These are phyloP conservation scores for Rhodotorula sp. DNA, from an alignment of 1,284 basidiomycete genomes.

Conservation along the genomic window DNA sequence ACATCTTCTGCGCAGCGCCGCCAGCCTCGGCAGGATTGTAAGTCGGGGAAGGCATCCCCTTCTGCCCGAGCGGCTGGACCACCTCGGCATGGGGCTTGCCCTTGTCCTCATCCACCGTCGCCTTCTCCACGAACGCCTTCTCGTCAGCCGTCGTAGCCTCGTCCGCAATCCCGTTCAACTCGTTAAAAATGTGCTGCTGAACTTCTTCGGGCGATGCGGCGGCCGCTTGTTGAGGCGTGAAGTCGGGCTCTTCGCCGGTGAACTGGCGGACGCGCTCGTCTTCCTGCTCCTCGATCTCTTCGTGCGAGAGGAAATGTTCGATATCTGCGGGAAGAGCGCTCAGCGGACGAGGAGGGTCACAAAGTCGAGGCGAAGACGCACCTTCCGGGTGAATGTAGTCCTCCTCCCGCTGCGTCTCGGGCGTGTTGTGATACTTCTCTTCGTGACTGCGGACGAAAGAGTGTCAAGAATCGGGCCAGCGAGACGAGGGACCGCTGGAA, in stretches of 20 bases:
- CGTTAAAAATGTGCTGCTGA: constrained; percentile 34
- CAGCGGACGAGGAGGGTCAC: constrained; percentile 41
- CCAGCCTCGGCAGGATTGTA: constrained; percentile 13
- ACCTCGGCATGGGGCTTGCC: constrained; percentile 38
- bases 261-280: constrained; percentile 55
- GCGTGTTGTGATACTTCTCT: constrained; percentile 89
- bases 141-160: constrained; percentile 25
- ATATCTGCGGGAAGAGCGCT: constrained; percentile 46
- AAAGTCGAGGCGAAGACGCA: constrained; percentile 46
- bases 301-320: constrained; percentile 85
- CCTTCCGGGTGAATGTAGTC: constrained; percentile 92
- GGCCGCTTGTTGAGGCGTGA: constrained; percentile 6
- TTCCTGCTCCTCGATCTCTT: constrained; percentile 80
- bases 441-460: constrained; percentile 85
- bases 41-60: constrained; percentile 43
- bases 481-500: background rate
- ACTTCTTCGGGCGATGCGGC: constrained; percentile 18
- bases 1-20: background rate
- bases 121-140: constrained; percentile 38
- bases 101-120: constrained; percentile 9
- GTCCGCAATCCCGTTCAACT: constrained; percentile 26
- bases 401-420: constrained; percentile 94
- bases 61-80: constrained; percentile 65
- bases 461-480: background rate
- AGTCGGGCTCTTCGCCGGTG: constrained; percentile 51